Evolutionary conservation across 768 basidiomycete genomes (phyloP).

Genomic region (Boletus pseudopeckii): DNA sequence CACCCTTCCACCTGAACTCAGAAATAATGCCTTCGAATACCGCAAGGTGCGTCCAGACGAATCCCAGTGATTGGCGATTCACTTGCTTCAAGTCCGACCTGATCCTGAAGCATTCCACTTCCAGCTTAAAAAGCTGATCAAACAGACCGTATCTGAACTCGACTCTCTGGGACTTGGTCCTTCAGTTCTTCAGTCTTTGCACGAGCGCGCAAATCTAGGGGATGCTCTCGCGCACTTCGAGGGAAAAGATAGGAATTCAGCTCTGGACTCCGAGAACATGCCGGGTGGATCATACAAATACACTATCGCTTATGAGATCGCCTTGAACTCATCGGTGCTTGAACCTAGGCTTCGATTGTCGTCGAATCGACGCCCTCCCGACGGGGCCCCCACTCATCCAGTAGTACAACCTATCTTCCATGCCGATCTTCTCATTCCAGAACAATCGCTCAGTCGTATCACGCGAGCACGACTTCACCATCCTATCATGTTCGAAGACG

Average conservation of each 20-base stretch:
- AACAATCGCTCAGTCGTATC: conserved; percentile 6
- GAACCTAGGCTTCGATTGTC: conserved; percentile 59
- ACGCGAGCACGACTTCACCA: conserved; percentile 3
- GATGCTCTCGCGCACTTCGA: background rate
- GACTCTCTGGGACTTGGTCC: conserved; percentile 62
- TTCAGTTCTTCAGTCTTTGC: conserved; percentile 42
- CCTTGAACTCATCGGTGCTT: conserved; percentile 42
- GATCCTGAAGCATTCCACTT: background rate
- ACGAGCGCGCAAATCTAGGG: conserved; percentile 23
- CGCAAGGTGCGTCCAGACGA: conserved; percentile 50
- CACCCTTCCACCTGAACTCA: conserved; percentile 72
- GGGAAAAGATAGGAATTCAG: background rate
- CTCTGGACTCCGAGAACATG: background rate
- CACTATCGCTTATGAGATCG: conserved; percentile 56
- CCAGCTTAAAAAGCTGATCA: conserved; percentile 91
- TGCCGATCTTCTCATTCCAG: conserved; percentile 14
- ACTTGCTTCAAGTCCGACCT: background rate
- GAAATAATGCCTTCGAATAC: conserved; percentile 80
- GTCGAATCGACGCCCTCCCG: conserved; percentile 24
- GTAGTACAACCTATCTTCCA: conserved; percentile 7
- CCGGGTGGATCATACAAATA: conserved; percentile 1
- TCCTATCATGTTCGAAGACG: background rate
- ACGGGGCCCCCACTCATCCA: background rate
- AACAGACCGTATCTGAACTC: conserved; percentile 76
- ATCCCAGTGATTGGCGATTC: background rate